Base-by-base conservation (phyloP, 2,329 filamentous ascomycete genomes). In the Pseudogymnoascus sp. region DNA sequence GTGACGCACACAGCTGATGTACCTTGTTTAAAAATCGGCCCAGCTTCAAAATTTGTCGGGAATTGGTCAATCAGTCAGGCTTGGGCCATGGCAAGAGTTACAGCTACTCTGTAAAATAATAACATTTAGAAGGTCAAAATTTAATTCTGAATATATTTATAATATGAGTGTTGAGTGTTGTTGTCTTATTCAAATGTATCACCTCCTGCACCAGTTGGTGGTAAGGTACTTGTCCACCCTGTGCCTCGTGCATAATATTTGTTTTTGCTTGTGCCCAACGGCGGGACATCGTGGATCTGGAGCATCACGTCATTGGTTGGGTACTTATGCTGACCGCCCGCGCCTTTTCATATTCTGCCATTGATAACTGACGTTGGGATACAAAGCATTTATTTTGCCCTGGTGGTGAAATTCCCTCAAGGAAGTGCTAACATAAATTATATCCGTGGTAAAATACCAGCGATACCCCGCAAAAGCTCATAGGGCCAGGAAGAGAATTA, bases 81-180 rank as follows among this genome's bases (percentile, higher is more conserved):
- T 13, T 35, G 29, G 48, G 48, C 15, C 48, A 55, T 35, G 48
- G 29, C 48, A 55, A 55, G 48, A 55, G 48, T 33, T 15, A 33
- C 29, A 55, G 7, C 13, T 33, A 4, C 48, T 55, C 48, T 33
- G 5, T 35, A 9, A 27, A 35, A 21, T 21, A 10, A 35, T 55
- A 9, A 15, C 15, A 55, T 55, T 33, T 17, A 10, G 7, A 51
- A 51, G 15, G 7, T 21, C 10, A 44, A 44, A 44, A 41, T 12
- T 27, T 55, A 55, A 55, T 33, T 55, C 44, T 55, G 44, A n/a
- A 27, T 55, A 55, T 55, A 55, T 55, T 55, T 55, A 55, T 55
- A 55, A 55, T 55, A 33, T 55, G 48, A 55, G 48, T 55, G 48
- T 35, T 55, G 48, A 33, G 29, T 33, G 48, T 33, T 33, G 48